Percentiles rank a stretch among this genome's conserved stretches.
These are phyloP conservation scores for Aureobasidium mangrovei DNA, from an alignment of 2,329 filamentous ascomycete species.

Conservation along the genomic window DNA sequence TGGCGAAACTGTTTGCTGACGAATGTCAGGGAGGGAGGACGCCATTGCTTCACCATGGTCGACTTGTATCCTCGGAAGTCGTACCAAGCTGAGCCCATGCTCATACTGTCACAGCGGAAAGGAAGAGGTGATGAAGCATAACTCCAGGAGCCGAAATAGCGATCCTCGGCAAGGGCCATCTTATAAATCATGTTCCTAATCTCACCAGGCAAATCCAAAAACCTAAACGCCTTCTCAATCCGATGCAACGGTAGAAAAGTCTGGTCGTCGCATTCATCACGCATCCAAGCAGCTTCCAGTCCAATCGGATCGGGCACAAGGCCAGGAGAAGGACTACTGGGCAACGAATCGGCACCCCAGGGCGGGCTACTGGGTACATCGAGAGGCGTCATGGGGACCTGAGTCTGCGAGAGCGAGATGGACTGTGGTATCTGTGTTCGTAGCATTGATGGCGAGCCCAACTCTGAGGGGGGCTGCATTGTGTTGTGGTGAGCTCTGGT, in stretches of 20 bases:
- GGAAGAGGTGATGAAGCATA: background rate
- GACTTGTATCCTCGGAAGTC: background rate
- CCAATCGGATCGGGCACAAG: background rate
- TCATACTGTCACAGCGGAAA: background rate
- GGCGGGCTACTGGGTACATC: background rate
- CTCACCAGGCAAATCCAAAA: constrained; percentile 1
- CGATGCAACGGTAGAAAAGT: background rate
- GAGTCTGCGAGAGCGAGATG: background rate
- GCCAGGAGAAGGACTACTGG: background rate
- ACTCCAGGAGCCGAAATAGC: background rate
- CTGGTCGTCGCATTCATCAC: background rate
- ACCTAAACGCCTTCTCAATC: background rate
- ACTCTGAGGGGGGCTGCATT: background rate
- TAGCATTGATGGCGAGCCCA: background rate
- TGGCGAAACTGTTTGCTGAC: background rate
- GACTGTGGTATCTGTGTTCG: too few species aligned
- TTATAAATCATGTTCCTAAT: background rate
- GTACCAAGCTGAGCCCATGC: too few species aligned
- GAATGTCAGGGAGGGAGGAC: background rate
- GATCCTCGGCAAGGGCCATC: background rate
- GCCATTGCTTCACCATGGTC: background rate
- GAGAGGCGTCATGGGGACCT: background rate
- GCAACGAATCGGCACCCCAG: background rate
- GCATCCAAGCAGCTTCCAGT: background rate
- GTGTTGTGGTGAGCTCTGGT: too few species aligned